Percentiles rank a stretch among this genome's conserved stretches.
phyloP scores from a whole-genome alignment of 495 filamentous ascomycete species.

The Aspergillus campestris region DNA sequence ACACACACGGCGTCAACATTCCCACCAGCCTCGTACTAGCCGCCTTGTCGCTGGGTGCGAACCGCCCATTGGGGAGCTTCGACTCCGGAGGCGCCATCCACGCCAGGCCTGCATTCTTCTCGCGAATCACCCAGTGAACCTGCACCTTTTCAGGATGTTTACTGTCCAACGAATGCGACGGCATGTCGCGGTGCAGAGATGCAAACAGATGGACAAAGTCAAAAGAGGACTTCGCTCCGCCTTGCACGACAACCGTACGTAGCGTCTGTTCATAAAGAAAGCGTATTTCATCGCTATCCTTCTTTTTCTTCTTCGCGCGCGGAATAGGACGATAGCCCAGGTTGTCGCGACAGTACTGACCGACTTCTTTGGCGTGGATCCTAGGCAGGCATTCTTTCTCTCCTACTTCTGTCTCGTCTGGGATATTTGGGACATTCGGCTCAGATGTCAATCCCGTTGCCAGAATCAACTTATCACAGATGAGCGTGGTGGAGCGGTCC shows the following conservation, averaged over 20 bases:
- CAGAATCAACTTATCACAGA: conserved; percentile 52
- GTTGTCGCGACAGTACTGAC: conserved; percentile 22
- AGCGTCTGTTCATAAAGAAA: not conserved
- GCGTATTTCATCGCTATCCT: too few relatives aligned
- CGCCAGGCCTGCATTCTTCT: conserved; percentile 49
- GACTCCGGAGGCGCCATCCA: conserved; percentile 3
- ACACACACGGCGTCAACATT: conserved; percentile 44
- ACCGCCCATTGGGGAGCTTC: conserved; percentile 42
- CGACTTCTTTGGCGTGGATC: conserved; percentile 33
- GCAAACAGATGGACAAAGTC: conserved; percentile 63
- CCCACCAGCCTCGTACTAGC: conserved; percentile 46
- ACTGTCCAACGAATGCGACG: conserved; percentile 5
- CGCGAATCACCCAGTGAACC: conserved; percentile 68
- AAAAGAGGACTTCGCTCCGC: conserved; percentile 60
- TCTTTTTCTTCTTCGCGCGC: not conserved
- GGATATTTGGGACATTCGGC: conserved; percentile 40
- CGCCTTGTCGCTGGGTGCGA: conserved; percentile 46
- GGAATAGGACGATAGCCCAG: conserved; percentile 19
- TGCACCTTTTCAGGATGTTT: conserved; percentile 31
- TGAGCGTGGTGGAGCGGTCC: conserved; percentile 16
- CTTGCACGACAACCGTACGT: conserved; percentile 47
- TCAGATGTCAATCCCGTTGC: conserved; percentile 57
- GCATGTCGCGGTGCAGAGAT: conserved; percentile 19
- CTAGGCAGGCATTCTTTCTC: conserved; percentile 27
- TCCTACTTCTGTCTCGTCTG: conserved; percentile 1